Evolutionary conservation across 2,329 filamentous ascomycete species (phyloP).

Genomic region (Botrytis paeoniae): DNA sequence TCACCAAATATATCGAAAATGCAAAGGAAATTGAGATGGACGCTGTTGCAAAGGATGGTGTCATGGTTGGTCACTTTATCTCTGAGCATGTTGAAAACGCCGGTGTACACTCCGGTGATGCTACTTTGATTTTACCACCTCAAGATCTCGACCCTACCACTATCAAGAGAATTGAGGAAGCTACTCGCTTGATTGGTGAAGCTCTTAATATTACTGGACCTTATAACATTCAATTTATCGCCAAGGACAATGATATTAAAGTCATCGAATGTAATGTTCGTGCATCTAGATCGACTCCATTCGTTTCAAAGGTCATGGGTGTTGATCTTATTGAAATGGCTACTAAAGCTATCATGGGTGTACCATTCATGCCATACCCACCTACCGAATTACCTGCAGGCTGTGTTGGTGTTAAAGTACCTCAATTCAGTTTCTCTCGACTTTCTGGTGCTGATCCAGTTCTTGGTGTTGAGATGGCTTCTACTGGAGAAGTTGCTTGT

Average conservation of each 20-base stretch:
- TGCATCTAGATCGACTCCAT: conserved; percentile 95
- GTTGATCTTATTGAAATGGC: conserved; percentile 96
- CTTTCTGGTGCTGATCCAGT: conserved; percentile 95
- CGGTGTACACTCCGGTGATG: conserved; percentile 96
- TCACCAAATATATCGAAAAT: conserved; percentile 97
- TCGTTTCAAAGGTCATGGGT: conserved; percentile 94
- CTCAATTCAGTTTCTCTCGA: conserved; percentile 98
- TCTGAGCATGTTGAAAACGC: conserved; percentile 96
- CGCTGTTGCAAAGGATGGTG: conserved; percentile 80
- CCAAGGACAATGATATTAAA: conserved; percentile 77
- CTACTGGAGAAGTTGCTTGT: conserved; percentile 94
- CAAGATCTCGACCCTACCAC: conserved; percentile 71
- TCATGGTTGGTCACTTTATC: conserved; percentile 86
- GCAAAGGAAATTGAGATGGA: conserved; percentile 97
- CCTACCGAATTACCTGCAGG: conserved; percentile 70
- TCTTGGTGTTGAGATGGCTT: conserved; percentile 97
- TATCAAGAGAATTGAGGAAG: conserved; percentile 88
- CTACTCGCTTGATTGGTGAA: conserved; percentile 92
- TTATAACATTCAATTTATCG: conserved; percentile 99
- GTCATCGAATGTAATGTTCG: conserved; percentile 98
- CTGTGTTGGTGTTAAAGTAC: conserved; percentile 95
- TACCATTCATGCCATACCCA: conserved; percentile 81
- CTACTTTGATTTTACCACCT: conserved; percentile 89
- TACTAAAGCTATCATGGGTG: conserved; percentile 79
- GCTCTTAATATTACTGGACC: conserved; percentile 97